A percentile compares a stretch with the other conserved stretches of the same genome.
These are phyloP conservation scores for Trichocladium uniseriatum DNA, from an alignment of 495 filamentous ascomycete species.

Conservation along the genomic window DNA sequence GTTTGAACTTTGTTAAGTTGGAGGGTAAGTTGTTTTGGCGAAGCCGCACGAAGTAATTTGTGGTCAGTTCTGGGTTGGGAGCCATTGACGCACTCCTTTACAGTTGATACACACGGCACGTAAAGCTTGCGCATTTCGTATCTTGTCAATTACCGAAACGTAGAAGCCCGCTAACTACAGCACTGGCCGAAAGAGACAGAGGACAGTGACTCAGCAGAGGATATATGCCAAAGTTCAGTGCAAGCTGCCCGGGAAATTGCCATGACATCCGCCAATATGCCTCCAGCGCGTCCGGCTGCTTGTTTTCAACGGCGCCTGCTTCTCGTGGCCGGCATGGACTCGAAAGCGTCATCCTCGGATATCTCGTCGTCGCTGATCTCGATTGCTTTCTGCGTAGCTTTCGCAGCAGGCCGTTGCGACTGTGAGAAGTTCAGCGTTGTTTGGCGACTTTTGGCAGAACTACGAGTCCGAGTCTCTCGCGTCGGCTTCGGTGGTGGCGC, in stretches of 20 bases:
- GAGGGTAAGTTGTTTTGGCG: not conserved
- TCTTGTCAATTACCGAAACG: too few species aligned
- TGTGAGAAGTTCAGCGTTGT: constrained; percentile 66
- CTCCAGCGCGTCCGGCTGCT: too few species aligned
- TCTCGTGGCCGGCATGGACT: constrained; percentile 39
- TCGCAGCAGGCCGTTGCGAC: constrained; percentile 40
- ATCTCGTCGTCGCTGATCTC: constrained; percentile 71
- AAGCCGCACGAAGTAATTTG: too few species aligned
- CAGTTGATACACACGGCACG: too few species aligned
- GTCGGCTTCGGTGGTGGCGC: constrained; percentile 19
- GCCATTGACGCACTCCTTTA: too few species aligned
- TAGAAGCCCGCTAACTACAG: too few species aligned
- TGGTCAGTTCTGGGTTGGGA: too few species aligned
- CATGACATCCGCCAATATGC: too few species aligned
- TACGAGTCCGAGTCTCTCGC: constrained; percentile 14
- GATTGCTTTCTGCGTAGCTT: constrained; percentile 34
- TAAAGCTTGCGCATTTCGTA: too few species aligned
- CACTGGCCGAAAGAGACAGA: too few species aligned
- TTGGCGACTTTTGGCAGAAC: constrained; percentile 38
- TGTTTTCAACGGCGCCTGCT: constrained; percentile 14
- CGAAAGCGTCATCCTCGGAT: constrained; percentile 73
- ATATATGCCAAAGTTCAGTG: too few species aligned
- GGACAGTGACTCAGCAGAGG: too few species aligned
- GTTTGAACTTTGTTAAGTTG: not conserved
- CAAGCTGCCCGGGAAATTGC: not conserved